A percentile compares a stretch with the other conserved stretches of the same genome.
Evolutionary conservation across 352 stramenopile species (phyloP).

Genomic region (Pythium rishiriense): DNA sequence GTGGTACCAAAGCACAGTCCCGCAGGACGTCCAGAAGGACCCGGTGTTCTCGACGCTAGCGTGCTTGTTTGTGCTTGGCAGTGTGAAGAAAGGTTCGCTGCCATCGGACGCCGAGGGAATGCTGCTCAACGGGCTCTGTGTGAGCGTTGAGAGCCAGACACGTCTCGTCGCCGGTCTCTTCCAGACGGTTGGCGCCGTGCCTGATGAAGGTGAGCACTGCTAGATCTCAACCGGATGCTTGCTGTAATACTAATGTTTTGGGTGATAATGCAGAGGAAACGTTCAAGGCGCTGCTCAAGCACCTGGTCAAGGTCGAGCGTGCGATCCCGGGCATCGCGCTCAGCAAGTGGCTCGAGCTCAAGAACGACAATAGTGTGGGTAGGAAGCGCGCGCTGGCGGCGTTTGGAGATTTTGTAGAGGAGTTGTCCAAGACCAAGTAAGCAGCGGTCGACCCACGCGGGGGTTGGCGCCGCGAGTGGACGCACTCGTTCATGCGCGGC

Average conservation of each 20-base stretch:
- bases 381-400: constrained; percentile 69
- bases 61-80: constrained; percentile 66
- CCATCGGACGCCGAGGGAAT: constrained; percentile 63
- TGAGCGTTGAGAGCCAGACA: constrained; percentile 59
- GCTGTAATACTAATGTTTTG: constrained; percentile 11
- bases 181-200: constrained; percentile 45
- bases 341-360: constrained; percentile 72
- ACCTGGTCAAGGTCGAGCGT: constrained; percentile 67
- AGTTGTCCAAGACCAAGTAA: constrained; percentile 69
- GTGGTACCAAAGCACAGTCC: constrained; percentile 61
- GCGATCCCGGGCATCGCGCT: constrained; percentile 46
- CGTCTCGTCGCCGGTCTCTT: constrained; percentile 64
- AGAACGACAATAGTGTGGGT: constrained; percentile 72
- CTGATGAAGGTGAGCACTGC: constrained; percentile 56
- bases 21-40: constrained; percentile 48
- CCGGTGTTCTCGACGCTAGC: constrained; percentile 61
- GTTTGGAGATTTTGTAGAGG: constrained; percentile 73
- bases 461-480: not conserved
- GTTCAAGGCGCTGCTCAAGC: constrained; percentile 63
- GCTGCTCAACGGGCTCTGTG: constrained; percentile 74
- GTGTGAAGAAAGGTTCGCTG: constrained; percentile 50
- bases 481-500: not conserved
- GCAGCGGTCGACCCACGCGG: not conserved
- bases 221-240: no score
- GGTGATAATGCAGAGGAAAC: constrained; percentile 39